Base-by-base conservation (phyloP, 2,329 filamentous ascomycete genomes). In the Scedosporium aurantiacum region DNA sequence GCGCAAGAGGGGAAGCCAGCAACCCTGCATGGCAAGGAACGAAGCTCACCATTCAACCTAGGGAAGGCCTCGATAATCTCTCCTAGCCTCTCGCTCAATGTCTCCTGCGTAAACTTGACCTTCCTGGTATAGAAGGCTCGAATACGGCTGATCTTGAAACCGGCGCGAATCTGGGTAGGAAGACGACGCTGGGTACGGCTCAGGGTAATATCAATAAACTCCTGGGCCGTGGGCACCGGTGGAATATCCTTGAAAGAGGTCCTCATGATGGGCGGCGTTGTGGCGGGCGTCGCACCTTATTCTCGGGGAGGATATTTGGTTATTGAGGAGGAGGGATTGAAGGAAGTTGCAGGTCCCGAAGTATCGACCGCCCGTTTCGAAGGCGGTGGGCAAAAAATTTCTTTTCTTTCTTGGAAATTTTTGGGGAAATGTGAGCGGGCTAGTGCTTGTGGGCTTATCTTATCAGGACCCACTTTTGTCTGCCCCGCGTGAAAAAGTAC, bases 81-180 rank as follows among this genome's bases (percentile, higher is more conserved):
- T 67, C 85, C 85, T 67, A 99, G 86, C 78, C 97, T 97, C 75
- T 99, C 94, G 66, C 87, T 86, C 75, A 97, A 97, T 50, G 93
- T 97, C 78, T 99, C 94, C 71, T 93, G 88, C 5, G 94, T 97
- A 77, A 91, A 99, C 77, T 97, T 97, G 82, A 97, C 92, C 78
- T 97, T 97, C 74, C 94, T 82, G 55, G 93, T 97, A 76, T 97
- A 97, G 78, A 97, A 97, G 58, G 85, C 88, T 74, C 93, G 82
- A 70, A 97, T 97, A 82, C 93, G 86, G 73, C 86, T 90, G 73
- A 97, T 97, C 76, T 96, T 71, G 60, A 61, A 61, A 50, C 60
- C 60, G 43, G 60, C 2, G n/a, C 60, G 60, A 18, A 61, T 61
- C 79, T 97, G 91, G 57, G 91, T 99, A 14, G 94, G 94, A 65